Conservation (phyloP, 2,329 filamentous ascomycete species). For the Calycina herbarum region DNA sequence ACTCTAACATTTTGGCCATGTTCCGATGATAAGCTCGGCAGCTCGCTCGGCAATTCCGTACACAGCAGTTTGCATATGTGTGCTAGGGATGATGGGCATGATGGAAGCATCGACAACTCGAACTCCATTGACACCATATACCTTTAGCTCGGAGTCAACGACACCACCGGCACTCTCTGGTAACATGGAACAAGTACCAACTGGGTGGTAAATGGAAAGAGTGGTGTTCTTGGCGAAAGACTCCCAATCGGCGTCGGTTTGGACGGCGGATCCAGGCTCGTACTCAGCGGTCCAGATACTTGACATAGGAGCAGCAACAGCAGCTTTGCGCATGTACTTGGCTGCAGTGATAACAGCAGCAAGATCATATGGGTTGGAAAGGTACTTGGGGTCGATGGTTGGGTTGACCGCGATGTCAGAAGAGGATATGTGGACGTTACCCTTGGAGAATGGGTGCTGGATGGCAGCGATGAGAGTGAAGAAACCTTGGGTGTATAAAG, state of each 20-base stretch:
- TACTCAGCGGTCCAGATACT: constrained; percentile 27
- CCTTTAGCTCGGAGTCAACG: constrained; percentile 10
- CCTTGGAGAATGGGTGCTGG: constrained; percentile 57
- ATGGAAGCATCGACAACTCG: constrained; percentile 12
- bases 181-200: constrained; percentile 11
- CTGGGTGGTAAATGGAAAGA: constrained; percentile 11
- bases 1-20: neutral
- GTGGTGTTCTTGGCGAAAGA: constrained; percentile 6
- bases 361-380: constrained; percentile 52
- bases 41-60: constrained; percentile 12
- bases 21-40: constrained; percentile 5
- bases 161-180: constrained; percentile 9
- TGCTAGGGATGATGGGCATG: constrained; percentile 3
- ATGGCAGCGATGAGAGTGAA: constrained; percentile 49
- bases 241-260: constrained; percentile 12
- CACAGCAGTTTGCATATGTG: constrained; percentile 12
- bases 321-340: constrained; percentile 25
- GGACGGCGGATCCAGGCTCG: constrained; percentile 23
- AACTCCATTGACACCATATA: constrained; percentile 8
- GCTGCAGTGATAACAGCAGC: constrained; percentile 34
- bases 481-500: constrained; percentile 25
- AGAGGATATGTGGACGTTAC: constrained; percentile 55
- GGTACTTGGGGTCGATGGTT: constrained; percentile 55
- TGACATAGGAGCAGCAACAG: constrained; percentile 21
- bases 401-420: constrained; percentile 42